Base-by-base conservation (phyloP, 495 filamentous ascomycete species). In the Aspergillus asperescens region DNA sequence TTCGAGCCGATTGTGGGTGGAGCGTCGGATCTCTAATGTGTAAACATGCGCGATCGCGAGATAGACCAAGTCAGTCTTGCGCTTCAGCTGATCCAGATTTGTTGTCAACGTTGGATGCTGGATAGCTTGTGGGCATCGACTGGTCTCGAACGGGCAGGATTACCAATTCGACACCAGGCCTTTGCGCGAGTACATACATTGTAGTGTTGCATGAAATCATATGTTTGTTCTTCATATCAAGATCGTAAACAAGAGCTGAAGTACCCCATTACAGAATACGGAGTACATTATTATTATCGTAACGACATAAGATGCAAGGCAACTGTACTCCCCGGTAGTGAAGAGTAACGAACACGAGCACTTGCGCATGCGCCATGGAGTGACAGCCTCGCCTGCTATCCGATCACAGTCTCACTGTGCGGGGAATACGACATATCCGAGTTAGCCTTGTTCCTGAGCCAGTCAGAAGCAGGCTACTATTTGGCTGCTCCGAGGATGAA, bases 381-480 rank as follows among this genome's bases (percentile, higher is more conserved):
- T 27, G 15, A 53, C 46, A 15, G 19, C 18, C 13, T 29, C 41
- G 7, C 41, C 23, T 51, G 13, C 48, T 44, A 37, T 52, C 28
- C 45, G 49, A 52, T 25, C 49, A 44, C 48, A 50, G 7, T 31
- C 42, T 12, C 27, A 31, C 8, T 54, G 51, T 54, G 51, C 51
- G 51, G 51, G 51, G 51, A 47, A 54, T 29, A 20, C 41, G 41
- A 23, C 22, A 53, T 45, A 53, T 22, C 41, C 50, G 42, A 46
- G 22, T 47, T 39, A 53, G 50, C 35, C 12, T 31, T 24, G 19
- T 45, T 23, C 42, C 24, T 38, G 16, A 25, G 13, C 32, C 51
- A 37, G 12, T 39, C 46, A 49, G 32, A 5, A 32, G n/a, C 19
- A 12, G 27, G 10, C n/a, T 44, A 44, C 15, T 44, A 29, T 18